phyloP scores from a whole-genome alignment of 2,329 filamentous ascomycete species.

The Talaromyces sp. region DNA sequence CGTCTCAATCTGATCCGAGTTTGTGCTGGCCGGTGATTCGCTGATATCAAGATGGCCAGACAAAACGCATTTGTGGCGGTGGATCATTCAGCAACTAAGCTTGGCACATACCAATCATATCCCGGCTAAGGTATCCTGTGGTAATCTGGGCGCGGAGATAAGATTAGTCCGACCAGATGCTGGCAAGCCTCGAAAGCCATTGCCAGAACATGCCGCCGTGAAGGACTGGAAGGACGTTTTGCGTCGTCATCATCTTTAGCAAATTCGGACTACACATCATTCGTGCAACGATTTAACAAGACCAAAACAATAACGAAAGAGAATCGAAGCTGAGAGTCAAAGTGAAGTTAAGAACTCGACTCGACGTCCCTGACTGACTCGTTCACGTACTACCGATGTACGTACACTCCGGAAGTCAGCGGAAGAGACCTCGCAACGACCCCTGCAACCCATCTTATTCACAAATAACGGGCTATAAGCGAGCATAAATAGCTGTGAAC shows the following conservation, averaged over 20 bases:
- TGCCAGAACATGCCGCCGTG: neutral
- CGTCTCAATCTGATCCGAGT: neutral
- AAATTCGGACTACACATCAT: neutral
- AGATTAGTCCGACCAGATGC: neutral
- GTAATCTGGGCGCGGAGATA: neutral
- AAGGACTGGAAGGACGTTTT: neutral
- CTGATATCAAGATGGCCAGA: neutral
- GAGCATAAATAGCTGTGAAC: too few relatives aligned
- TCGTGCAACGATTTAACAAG: neutral
- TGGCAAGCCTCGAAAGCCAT: neutral
- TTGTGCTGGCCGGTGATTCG: neutral
- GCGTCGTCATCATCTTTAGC: neutral
- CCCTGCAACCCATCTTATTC: neutral
- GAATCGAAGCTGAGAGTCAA: neutral
- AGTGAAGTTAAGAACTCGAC: neutral
- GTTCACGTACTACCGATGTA: neutral
- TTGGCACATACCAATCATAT: neutral
- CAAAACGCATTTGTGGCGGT: neutral
- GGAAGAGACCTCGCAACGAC: neutral
- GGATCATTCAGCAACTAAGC: neutral
- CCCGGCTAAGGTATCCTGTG: neutral
- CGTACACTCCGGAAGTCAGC: neutral
- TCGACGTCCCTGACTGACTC: neutral
- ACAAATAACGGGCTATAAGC: neutral
- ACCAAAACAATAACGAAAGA: neutral